Conservation (phyloP, 2,329 filamentous ascomycete genomes). For the Alternaria incomplexa region DNA sequence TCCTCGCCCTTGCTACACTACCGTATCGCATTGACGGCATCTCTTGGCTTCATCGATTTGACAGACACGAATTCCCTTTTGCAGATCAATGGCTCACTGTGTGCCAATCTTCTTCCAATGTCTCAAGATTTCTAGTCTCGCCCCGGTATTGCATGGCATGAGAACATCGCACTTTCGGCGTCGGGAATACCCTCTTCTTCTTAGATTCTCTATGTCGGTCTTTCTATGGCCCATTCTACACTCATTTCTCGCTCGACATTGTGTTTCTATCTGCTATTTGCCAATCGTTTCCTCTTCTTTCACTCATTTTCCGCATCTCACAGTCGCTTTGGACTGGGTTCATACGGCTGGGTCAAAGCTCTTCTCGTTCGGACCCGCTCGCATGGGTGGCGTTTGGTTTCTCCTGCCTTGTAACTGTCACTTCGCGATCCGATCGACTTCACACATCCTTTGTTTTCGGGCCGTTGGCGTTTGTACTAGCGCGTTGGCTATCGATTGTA, state of each 20-base stretch:
- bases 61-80: background rate
- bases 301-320: constrained; percentile 3
- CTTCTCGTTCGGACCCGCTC: constrained; percentile 6
- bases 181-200: constrained; percentile 13
- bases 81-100: background rate
- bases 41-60: background rate
- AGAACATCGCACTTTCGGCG: constrained; percentile 14
- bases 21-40: background rate
- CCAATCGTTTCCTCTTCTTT: background rate
- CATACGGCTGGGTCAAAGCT: background rate
- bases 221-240: background rate
- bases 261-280: background rate
- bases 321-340: constrained; percentile 5
- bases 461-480: constrained; percentile 9
- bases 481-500: constrained; percentile 16
- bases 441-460: background rate
- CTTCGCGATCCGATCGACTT: background rate
- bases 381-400: constrained; percentile 14
- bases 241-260: background rate
- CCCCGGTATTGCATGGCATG: constrained; percentile 2
- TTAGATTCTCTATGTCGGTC: constrained; percentile 1
- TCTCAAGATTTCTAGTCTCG: background rate
- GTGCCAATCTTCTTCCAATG: background rate
- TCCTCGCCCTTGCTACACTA: constrained; percentile 2
- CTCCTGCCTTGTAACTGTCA: background rate